phyloP scores from a whole-genome alignment of 306 rosid genomes.

The Acmispon strigosus region DNA sequence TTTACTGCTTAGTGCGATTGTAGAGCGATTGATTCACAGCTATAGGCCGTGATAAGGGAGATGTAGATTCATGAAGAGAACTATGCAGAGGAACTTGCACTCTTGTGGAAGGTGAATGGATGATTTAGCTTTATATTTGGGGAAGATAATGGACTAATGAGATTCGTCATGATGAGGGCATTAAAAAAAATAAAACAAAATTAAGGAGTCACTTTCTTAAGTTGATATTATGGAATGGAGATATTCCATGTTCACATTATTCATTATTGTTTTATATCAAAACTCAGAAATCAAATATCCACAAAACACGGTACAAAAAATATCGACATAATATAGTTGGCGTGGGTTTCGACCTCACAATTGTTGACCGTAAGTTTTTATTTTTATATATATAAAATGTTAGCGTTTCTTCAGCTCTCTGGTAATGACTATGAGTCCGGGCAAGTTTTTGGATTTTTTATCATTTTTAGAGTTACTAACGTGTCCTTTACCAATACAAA shows the following conservation, averaged over 20 bases:
- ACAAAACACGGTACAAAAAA: not conserved
- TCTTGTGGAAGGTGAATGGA: conserved; percentile 1
- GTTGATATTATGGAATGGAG: not conserved
- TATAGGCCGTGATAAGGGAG: not conserved
- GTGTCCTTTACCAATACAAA: too few relatives aligned
- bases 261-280: too few relatives aligned
- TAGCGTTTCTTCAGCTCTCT: too few relatives aligned
- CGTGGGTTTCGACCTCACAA: not conserved
- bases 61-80: not conserved
- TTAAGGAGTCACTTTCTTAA: not conserved
- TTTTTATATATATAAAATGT: too few relatives aligned
- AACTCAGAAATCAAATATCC: not conserved
- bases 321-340: not conserved
- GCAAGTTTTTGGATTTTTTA: too few relatives aligned
- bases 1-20: not conserved
- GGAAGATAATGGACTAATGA: not conserved
- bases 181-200: not conserved
- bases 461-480: too few relatives aligned
- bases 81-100: not conserved
- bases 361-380: not conserved
- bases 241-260: too few relatives aligned
- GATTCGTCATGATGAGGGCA: not conserved
- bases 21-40: too few relatives aligned
- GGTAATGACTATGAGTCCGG: too few relatives aligned
- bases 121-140: not conserved